Evolutionary conservation across 768 basidiomycete genomes (phyloP).

Genomic region (Brasilioporus rufonigricans): DNA sequence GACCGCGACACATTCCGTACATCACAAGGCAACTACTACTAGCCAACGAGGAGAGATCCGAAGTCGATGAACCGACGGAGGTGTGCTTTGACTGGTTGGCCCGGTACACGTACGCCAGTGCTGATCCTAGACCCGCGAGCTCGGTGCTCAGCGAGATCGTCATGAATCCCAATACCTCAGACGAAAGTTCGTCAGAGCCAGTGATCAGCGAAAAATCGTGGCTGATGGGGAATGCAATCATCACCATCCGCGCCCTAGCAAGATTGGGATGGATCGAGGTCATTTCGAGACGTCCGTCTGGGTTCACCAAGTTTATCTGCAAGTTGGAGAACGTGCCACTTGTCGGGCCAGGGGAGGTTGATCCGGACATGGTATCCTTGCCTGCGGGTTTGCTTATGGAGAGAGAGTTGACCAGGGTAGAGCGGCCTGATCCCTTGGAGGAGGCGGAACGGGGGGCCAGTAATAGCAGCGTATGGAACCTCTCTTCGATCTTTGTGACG

Average conservation of each 20-base stretch:
- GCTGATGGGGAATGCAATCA: conserved; percentile 79
- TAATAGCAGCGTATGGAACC: conserved; percentile 9
- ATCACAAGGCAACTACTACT: conserved; percentile 84
- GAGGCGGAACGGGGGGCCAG: conserved; percentile 5
- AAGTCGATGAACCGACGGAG: conserved; percentile 86
- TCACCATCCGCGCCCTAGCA: conserved; percentile 75
- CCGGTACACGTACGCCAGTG: conserved; percentile 90
- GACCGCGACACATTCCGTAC: conserved; percentile 78
- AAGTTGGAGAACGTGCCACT: conserved; percentile 87
- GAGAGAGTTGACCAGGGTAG: conserved; percentile 41
- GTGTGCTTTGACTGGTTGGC: conserved; percentile 99
- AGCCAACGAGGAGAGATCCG: conserved; percentile 72
- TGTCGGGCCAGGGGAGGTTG: conserved; percentile 79
- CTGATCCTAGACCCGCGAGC: conserved; percentile 84
- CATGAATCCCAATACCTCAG: conserved; percentile 49
- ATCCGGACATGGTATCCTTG: conserved; percentile 71
- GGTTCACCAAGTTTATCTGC: conserved; percentile 81
- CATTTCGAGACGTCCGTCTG: conserved; percentile 81
- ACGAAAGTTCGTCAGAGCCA: conserved; percentile 36
- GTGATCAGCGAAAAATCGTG: conserved; percentile 68
- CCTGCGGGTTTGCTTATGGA: conserved; percentile 76
- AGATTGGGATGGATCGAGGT: conserved; percentile 89
- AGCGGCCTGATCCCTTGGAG: conserved; percentile 28
- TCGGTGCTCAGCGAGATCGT: conserved; percentile 80
- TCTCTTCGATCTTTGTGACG: background rate